Evolutionary conservation across 129 eudicot species (phyloP), one percentile per base, ranked within the genome.

Genomic region (Erigeron canadensis): DNA sequence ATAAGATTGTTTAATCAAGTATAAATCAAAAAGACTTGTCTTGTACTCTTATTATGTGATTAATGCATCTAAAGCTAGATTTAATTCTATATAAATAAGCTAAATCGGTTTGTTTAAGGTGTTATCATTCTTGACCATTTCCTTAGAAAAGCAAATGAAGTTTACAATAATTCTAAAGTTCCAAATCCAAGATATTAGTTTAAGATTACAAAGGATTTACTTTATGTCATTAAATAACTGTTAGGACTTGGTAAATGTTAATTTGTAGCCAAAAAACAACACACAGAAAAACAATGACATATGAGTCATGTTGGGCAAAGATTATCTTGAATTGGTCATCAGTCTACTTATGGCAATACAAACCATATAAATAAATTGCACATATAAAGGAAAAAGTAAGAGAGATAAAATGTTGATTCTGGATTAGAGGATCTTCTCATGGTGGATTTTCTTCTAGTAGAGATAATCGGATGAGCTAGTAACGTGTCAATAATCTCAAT

Each of bases 321-420:
- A 15, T 47, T 12, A 39, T 39, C 48, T 63, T 63, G 67, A 63
- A 63, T 63, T 63, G 47, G 67, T 63, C 67, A 15, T 34, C 34
- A 37, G 55, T 44, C 16, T 44, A 47, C 5, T 47, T 5, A 12
- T 47, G 54, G 17, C 16, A 12, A 47, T 47, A 9, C 16, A 43
- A 45, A 28, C 34, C 3, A 28, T 28, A 1, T 28, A 28, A 17
- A 48, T 48, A 48, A 48, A 17, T 12, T 48, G 18, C 34, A 74
- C 17, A 41, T 16, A 4, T 8, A 40, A 2, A 74, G 28, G 17
- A 74, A 22, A 37, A 47, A 37, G 0, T n/a, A 34, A n/a, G n/a
- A n/a, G n/a, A n/a, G n/a, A n/a, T n/a, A 59, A 46, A 12, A 43
- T 12, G 40, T 55, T 17, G 6, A 21, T 6, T 48, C 16, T n/a